Evolutionary conservation across 495 filamentous ascomycete genomes (phyloP), one percentile per base, ranked within the genome.

Genomic region (Lineolata rhizophorae): DNA sequence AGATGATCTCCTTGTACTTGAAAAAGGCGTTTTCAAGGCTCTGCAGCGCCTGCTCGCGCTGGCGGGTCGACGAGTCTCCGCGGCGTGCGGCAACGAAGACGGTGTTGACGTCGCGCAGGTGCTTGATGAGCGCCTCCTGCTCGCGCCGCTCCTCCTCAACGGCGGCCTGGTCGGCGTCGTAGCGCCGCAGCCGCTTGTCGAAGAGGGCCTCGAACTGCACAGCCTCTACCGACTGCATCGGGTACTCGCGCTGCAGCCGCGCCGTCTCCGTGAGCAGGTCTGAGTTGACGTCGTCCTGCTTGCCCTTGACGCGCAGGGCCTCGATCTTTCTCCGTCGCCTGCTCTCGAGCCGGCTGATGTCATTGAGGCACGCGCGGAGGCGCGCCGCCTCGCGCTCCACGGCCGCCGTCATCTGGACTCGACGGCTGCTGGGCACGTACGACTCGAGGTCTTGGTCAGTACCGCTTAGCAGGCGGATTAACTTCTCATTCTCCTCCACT

Each of bases 1-100:
- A 76, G 26, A 90, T 68, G 32, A 94, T 75, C 50, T 97, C 84
- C 51, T 87, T 90, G 53, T 94, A 94, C 53, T 82, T 87, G 51
- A 79, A 63, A 47, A 90, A 93, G 5, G 80, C 87, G 34, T 82
- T 87, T 48, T 95, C 85, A 14, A 97, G 60, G 26, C 68, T 69
- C 49, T 97, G 87, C 16, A 97, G 53, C 0, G 82, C 82, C 38
- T 70, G 65, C 44, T 94, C 85, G 15, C 87, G 66, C 41, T 91
- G 79, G 29, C 65, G 65, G 14, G 69, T 77, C 2, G 71, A 75
- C 2, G 63, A 61, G 41, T 84, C 81, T 1, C 79, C 82, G 12
- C 61, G 64, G 18, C 67, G 66, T 20, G 75, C 71, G 41, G 57
- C 54, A 26, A 72, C 64, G 45, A 97, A 95, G 5, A 72, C 70